A percentile compares a stretch with the other conserved stretches of the same genome.
Evolutionary conservation across 441 rosid species (phyloP).

Genomic region (Pelargonium australe): DNA sequence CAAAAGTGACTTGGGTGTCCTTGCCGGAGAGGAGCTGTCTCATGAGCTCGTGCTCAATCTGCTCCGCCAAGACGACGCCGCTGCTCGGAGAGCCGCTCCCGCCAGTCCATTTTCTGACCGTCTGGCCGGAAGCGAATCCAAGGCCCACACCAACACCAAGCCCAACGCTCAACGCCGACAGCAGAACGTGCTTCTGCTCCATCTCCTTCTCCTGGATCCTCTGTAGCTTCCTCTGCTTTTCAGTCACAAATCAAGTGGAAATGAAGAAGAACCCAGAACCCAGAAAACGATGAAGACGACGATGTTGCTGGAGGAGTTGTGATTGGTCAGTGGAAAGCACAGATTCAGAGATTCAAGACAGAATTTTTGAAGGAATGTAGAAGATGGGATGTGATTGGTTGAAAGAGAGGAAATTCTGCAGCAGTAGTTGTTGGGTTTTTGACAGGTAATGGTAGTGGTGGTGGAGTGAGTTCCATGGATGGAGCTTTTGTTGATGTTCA

Average conservation of each 20-base stretch:
- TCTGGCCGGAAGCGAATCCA: conserved; percentile 77
- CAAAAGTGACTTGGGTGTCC: conserved; percentile 51
- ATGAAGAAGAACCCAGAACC: background rate
- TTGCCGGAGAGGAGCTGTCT: conserved; percentile 61
- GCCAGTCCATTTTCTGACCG: conserved; percentile 48
- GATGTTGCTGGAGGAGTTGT: background rate
- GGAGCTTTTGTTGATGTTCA: too few relatives aligned
- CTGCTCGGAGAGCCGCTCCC: conserved; percentile 23
- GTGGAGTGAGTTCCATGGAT: too few relatives aligned
- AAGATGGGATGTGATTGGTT: conserved; percentile 8
- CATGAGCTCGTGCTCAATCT: conserved; percentile 69
- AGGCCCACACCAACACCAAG: conserved; percentile 80
- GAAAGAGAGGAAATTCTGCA: background rate
- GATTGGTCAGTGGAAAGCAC: background rate
- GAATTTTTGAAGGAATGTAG: background rate
- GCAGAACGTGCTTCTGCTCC: conserved; percentile 69
- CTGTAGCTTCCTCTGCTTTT: background rate
- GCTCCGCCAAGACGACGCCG: conserved; percentile 38
- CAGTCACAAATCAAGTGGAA: background rate
- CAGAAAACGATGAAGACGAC: background rate
- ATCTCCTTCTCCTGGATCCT: conserved; percentile 25
- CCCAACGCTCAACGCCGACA: conserved; percentile 82
- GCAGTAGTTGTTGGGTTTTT: too few relatives aligned
- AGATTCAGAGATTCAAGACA: background rate
- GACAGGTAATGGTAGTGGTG: too few relatives aligned